These are phyloP conservation scores for Saccharomyces pastorianus DNA, from an alignment of 1,139 yeast species.

Conservation along the genomic window DNA sequence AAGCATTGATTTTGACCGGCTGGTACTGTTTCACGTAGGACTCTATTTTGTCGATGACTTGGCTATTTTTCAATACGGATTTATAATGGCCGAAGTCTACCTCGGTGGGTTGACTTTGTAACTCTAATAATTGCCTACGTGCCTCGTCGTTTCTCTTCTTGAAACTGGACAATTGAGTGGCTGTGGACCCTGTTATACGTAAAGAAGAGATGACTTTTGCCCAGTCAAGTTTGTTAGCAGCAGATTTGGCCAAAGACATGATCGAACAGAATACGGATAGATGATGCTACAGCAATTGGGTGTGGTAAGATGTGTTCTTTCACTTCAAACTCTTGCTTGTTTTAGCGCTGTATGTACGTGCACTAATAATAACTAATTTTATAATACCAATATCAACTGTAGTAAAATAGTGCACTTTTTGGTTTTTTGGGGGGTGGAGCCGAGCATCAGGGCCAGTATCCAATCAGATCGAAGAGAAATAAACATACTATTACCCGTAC, in stretches of 20 bases:
- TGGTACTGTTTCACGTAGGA: slow-evolving; percentile 63
- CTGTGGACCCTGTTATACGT: slow-evolving; percentile 90
- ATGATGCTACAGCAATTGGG: not conserved
- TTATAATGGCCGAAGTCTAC: slow-evolving; percentile 83
- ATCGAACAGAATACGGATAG: not conserved
- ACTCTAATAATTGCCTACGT: slow-evolving; percentile 64
- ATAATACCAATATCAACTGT: no score
- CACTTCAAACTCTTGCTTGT: no score
- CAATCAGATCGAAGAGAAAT: not conserved
- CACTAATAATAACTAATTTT: no score
- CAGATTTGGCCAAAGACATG: slow-evolving; percentile 44
- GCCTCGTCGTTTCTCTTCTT: slow-evolving; percentile 99
- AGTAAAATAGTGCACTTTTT: not conserved
- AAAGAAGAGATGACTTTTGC: slow-evolving; percentile 79
- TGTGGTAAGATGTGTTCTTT: not conserved
- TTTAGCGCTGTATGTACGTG: no score
- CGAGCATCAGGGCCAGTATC: not conserved
- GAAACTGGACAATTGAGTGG: slow-evolving; percentile 79
- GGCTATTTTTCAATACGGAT: slow-evolving; percentile 68
- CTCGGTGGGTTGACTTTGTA: slow-evolving; percentile 61
- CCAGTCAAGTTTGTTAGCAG: slow-evolving; percentile 91
- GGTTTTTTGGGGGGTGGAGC: not conserved
- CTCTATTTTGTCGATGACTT: slow-evolving; percentile 76
- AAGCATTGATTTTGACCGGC: slow-evolving; percentile 78
- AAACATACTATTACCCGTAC: not conserved